These are phyloP conservation scores for Capsicum rhomboideum DNA, from an alignment of 257 asterid species.

Conservation along the genomic window DNA sequence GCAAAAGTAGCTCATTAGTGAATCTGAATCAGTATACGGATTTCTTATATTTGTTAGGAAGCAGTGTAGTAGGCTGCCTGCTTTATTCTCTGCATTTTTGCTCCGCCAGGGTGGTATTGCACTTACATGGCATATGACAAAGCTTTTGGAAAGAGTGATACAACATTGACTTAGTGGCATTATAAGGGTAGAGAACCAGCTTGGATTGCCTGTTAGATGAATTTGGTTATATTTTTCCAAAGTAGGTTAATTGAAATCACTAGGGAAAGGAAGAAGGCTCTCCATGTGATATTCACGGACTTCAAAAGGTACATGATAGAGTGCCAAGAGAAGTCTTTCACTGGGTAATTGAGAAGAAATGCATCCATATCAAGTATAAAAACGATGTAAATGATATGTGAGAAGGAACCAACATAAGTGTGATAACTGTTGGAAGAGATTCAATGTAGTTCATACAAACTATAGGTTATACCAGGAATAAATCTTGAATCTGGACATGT, in stretches of 20 bases:
- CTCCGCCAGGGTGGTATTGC: background rate
- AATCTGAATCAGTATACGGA: background rate
- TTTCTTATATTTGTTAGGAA: background rate
- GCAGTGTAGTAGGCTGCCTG: background rate
- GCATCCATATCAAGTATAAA: background rate
- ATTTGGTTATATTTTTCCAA: background rate
- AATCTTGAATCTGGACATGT: background rate
- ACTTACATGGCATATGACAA: background rate
- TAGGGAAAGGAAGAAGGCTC: background rate
- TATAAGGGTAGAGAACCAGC: background rate
- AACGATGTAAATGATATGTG: background rate
- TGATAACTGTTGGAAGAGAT: background rate
- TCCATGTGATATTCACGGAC: background rate
- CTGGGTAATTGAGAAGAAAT: background rate
- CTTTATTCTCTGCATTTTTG: background rate
- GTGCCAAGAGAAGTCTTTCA: background rate
- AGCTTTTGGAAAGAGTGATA: background rate
- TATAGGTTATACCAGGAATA: background rate
- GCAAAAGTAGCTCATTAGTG: background rate
- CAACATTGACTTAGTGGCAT: background rate
- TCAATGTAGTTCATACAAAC: background rate
- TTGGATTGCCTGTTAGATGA: background rate
- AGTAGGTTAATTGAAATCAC: background rate
- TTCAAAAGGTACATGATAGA: background rate
- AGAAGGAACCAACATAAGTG: background rate